A percentile compares a stretch with the other conserved stretches of the same genome.
These are phyloP conservation scores for Clonostachys sp. DNA, from an alignment of 2,329 filamentous ascomycete species.

Conservation along the genomic window DNA sequence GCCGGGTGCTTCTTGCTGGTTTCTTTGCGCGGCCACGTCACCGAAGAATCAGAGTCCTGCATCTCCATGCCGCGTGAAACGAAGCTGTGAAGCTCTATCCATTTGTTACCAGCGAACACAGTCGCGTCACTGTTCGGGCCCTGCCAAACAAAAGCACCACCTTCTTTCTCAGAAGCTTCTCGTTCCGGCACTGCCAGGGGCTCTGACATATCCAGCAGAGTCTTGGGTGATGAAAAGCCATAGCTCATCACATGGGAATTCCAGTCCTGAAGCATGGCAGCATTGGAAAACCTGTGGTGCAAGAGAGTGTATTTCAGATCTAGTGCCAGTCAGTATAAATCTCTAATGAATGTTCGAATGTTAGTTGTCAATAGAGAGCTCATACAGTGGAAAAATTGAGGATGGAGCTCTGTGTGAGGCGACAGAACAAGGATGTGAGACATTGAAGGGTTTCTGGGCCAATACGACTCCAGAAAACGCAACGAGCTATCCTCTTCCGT, in stretches of 20 bases:
- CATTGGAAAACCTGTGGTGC: slow-evolving; percentile 68
- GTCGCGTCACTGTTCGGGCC: slow-evolving; percentile 77
- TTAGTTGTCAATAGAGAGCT: background rate
- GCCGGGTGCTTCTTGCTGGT: slow-evolving; percentile 67
- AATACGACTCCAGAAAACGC: slow-evolving; percentile 83
- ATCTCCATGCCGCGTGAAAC: slow-evolving; percentile 57
- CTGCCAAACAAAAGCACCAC: slow-evolving; percentile 75
- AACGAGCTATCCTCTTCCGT: slow-evolving; percentile 67
- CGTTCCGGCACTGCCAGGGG: slow-evolving; percentile 42
- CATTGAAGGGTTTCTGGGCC: slow-evolving; percentile 58
- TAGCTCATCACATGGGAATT: slow-evolving; percentile 65
- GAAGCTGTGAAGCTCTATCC: slow-evolving; percentile 81
- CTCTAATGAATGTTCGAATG: background rate
- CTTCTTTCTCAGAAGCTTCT: slow-evolving; percentile 11
- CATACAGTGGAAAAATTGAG: slow-evolving; percentile 76
- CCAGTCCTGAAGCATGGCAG: slow-evolving; percentile 36
- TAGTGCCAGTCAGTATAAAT: slow-evolving; percentile 12
- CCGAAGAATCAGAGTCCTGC: slow-evolving; percentile 28
- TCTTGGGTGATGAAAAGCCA: slow-evolving; percentile 69
- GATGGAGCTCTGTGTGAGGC: slow-evolving; percentile 73
- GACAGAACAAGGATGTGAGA: slow-evolving; percentile 84
- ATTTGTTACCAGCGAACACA: slow-evolving; percentile 79
- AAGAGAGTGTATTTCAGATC: slow-evolving; percentile 74
- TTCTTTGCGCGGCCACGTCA: slow-evolving; percentile 44
- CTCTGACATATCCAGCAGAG: slow-evolving; percentile 55